Conservation (phyloP, 768 basidiomycete genomes). For the Lactarius vividus region DNA sequence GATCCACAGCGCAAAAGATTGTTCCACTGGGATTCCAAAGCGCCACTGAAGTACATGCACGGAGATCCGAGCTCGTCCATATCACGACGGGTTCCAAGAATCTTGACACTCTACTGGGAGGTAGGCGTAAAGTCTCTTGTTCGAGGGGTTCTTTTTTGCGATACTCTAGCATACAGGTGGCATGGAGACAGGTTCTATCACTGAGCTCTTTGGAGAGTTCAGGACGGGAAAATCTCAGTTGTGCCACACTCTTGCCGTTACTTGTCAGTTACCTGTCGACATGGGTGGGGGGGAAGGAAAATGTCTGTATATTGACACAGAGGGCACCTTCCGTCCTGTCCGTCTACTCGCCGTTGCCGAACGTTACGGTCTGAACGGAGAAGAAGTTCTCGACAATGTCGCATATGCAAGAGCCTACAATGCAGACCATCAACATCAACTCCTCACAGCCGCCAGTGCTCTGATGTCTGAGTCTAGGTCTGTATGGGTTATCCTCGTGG, state of each 20-base stretch:
- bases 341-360: slow-evolving; percentile 93
- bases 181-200: slow-evolving; percentile 97
- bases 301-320: slow-evolving; percentile 98
- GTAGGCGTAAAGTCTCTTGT: slow-evolving; percentile 40
- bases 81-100: slow-evolving; percentile 97
- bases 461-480: slow-evolving; percentile 99
- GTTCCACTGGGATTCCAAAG: slow-evolving; percentile 97
- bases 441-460: slow-evolving; percentile 91
- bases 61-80: slow-evolving; percentile 90
- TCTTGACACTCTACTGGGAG: slow-evolving; percentile 91
- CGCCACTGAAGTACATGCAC: slow-evolving; percentile 95
- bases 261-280: slow-evolving; percentile 92
- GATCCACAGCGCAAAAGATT: slow-evolving; percentile 77
- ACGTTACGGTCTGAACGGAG: slow-evolving; percentile 93
- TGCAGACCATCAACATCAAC: slow-evolving; percentile 91
- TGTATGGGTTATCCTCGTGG: slow-evolving; percentile 21
- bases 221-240: slow-evolving; percentile 97
- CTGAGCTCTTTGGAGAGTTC: slow-evolving; percentile 98
- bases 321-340: slow-evolving; percentile 97
- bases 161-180: slow-evolving; percentile 54
- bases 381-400: slow-evolving; percentile 97
- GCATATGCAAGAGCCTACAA: slow-evolving; percentile 99
- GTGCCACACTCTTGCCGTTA: slow-evolving; percentile 96
- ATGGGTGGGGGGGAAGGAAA: slow-evolving; percentile 99
- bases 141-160: background rate